Base-by-base conservation (phyloP, 1,284 basidiomycete species). In the Sanghuangporus sanghuang region DNA sequence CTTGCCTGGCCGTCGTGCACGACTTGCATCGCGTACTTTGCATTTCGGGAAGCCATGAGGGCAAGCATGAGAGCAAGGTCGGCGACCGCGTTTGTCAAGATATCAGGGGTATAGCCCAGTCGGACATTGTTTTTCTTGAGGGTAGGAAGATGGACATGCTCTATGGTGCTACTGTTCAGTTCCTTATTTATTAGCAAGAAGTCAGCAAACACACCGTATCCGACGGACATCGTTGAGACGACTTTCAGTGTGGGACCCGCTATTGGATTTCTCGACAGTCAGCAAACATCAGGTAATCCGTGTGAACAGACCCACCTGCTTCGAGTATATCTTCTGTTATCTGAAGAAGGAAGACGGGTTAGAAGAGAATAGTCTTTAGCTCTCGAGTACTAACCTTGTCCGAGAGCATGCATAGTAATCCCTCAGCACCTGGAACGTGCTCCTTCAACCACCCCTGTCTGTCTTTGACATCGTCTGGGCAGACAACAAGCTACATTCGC, bases 211-310 rank as follows among this genome's bases (percentile, higher is more conserved):
- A 66, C 69, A 93, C 93, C 93, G 73, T 90, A 92, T 50, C 93
- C 93, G 18, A 95, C 93, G 18, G 90, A 92, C 84, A 96, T 92
- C 0, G 96, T 98, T 0, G 93, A 95, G 6, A 98, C 82, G 18
- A 91, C 87, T 63, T 85, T 85, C 11, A 98, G 79, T 57, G 74
- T 80, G 0, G 88, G 78, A 4, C 92, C 90, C 66, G 90, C 92
- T 91, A 65, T 1, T 36, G 38, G 49, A 36, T 32, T 23, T 53
- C 60, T 62, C 57, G 61, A 60, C 40, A 40, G 48, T 50, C 53
- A 14, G 56, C 54, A 23, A 14, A 21, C 23, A 16, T 18, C 54
- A 42, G 14, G 16, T 9, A 52, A 16, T 64, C 59, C 11, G 59
- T 59, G n/a, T 70, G 21, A 67, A 68, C 70, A 67, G 68, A 85